phyloP scores from a whole-genome alignment of 1,284 basidiomycete species.

The Cryptococcus sp. region DNA sequence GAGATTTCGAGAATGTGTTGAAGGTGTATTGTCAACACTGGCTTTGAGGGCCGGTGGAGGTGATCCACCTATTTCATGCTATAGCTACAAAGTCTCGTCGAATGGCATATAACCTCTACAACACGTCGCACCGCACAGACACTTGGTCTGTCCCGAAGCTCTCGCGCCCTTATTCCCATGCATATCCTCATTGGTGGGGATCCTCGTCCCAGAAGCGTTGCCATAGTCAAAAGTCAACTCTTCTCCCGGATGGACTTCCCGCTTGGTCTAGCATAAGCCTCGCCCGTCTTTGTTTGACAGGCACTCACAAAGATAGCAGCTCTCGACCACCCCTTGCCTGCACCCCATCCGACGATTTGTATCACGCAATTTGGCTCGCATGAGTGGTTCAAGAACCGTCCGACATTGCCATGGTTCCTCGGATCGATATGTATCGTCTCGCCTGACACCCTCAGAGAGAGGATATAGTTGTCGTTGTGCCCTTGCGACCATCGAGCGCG shows the following conservation, averaged over 20 bases:
- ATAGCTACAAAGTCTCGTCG: conserved; percentile 19
- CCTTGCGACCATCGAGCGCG: conserved; percentile 17
- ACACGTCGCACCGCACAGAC: conserved; percentile 16
- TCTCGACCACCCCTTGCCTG: conserved; percentile 14
- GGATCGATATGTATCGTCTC: conserved; percentile 28
- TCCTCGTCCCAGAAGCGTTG: conserved; percentile 19
- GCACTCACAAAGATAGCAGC: conserved; percentile 33
- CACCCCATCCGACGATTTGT: conserved; percentile 27
- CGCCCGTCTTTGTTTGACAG: not conserved
- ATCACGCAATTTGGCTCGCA: conserved; percentile 33
- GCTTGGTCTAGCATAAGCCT: conserved; percentile 14
- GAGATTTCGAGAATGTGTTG: too few relatives aligned
- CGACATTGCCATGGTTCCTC: conserved; percentile 24
- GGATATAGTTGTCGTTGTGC: conserved; percentile 28
- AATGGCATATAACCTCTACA: conserved; percentile 36
- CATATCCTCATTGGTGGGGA: not conserved
- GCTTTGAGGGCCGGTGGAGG: not conserved
- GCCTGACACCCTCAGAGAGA: conserved; percentile 19
- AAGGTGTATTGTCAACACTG: not conserved
- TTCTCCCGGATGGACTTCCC: conserved; percentile 17
- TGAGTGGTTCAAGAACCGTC: conserved; percentile 32
- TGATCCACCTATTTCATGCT: not conserved
- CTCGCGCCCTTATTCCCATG: not conserved
- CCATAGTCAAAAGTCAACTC: conserved; percentile 35
- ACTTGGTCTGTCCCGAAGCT: conserved; percentile 9